Evolutionary conservation across 768 basidiomycete species (phyloP).

Genomic region (Boletus bicolor): DNA sequence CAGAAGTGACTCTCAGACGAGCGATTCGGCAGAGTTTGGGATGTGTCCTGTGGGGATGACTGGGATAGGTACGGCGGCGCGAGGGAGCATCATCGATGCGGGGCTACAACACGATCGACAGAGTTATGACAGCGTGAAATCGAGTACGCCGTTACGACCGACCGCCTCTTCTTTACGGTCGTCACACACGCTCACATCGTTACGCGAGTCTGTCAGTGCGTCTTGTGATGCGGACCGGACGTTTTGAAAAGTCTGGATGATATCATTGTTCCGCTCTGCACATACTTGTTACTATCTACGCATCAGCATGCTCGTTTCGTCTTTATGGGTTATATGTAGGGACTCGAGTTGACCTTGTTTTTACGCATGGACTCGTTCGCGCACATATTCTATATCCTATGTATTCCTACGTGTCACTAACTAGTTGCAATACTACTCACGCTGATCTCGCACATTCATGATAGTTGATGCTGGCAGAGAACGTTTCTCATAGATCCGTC

Average conservation of each 20-base stretch:
- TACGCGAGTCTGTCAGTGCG: background rate
- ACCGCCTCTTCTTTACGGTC: conserved; percentile 2
- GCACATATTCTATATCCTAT: conserved; percentile 1
- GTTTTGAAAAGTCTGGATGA: background rate
- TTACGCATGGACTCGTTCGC: background rate
- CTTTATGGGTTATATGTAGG: background rate
- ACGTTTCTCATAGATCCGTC: background rate
- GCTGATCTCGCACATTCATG: background rate
- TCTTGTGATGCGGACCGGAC: conserved; percentile 7
- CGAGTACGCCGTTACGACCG: conserved; percentile 7
- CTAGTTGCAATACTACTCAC: conserved; percentile 10
- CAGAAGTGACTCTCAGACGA: conserved; percentile 10
- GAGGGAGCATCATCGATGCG: conserved; percentile 29
- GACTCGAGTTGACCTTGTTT: background rate
- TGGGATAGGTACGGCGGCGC: conserved; percentile 43
- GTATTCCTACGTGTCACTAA: conserved; percentile 10
- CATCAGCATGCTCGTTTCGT: background rate
- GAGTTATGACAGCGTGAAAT: conserved; percentile 14
- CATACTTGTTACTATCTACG: background rate
- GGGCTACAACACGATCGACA: conserved; percentile 8
- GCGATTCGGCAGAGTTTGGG: conserved; percentile 24
- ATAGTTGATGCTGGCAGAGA: background rate
- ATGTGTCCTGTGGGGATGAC: conserved; percentile 36
- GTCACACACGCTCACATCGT: conserved; percentile 1
- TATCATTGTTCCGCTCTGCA: background rate